Evolutionary conservation across 140 eudicot species (phyloP).

Genomic region (Flaveria floridana): DNA sequence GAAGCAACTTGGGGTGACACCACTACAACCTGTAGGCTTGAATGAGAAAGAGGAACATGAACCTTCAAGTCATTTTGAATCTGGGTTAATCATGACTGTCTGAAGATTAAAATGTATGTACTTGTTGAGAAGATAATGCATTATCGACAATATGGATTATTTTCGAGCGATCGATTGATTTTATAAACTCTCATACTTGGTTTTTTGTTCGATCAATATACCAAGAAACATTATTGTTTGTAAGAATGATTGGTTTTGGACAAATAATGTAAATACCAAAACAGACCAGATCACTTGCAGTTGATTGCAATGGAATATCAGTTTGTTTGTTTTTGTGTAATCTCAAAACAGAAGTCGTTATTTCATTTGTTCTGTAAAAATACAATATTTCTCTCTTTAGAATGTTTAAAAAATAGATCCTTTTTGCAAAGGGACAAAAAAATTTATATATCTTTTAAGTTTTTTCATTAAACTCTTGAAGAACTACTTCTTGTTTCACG

Average conservation of each 20-base stretch:
- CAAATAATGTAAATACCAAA: conserved; percentile 29
- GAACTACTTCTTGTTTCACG: too few species aligned
- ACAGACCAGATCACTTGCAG: conserved; percentile 6
- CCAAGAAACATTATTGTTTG: conserved; percentile 15
- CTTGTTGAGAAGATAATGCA: conserved; percentile 14
- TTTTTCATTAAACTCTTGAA: too few species aligned
- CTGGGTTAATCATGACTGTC: conserved; percentile 41
- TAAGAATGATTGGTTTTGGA: background rate
- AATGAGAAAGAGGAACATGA: conserved; percentile 53
- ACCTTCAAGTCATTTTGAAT: conserved; percentile 34
- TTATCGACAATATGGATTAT: conserved; percentile 4
- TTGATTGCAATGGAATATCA: background rate
- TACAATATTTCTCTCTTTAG: background rate
- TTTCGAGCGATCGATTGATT: conserved; percentile 5
- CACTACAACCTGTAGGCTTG: conserved; percentile 39
- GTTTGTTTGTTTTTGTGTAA: background rate
- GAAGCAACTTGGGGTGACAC: conserved; percentile 48
- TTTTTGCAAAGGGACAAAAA: background rate
- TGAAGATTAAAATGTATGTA: conserved; percentile 27
- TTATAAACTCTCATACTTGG: background rate
- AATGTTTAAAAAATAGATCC: background rate
- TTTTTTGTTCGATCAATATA: background rate
- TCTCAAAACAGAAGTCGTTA: background rate
- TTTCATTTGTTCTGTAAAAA: background rate
- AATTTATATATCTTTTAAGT: too few species aligned